Percentiles rank a stretch among this genome's conserved stretches.
Conservation (phyloP, 73 alveolate species). For the Loxodes magnus region DNA sequence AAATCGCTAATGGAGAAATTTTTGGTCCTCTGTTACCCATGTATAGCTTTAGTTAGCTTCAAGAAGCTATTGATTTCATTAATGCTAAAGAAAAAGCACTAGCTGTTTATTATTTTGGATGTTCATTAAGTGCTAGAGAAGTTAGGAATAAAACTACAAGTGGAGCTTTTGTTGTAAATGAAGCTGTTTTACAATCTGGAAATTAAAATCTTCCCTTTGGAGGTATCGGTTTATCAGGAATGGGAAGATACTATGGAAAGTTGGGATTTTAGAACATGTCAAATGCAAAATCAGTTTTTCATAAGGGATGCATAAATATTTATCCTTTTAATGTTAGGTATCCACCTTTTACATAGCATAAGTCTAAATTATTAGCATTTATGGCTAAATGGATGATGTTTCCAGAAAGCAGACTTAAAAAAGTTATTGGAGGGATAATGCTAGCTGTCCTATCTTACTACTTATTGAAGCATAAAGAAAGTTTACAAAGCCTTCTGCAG, state of each 20-base stretch:
- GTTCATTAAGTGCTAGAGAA: constrained; percentile 35
- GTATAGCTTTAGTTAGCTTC: constrained; percentile 48
- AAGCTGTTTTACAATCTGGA: constrained; percentile 56
- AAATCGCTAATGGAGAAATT: constrained; percentile 58
- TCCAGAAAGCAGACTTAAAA: no score
- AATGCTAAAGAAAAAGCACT: constrained; percentile 78
- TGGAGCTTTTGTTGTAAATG: constrained; percentile 76
- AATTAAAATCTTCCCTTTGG: constrained; percentile 82
- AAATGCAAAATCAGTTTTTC: constrained; percentile 76
- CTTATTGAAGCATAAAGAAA: no score
- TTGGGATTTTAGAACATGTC: constrained; percentile 87
- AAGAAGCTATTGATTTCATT: constrained; percentile 57
- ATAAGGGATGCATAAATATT: constrained; percentile 48
- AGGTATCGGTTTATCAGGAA: constrained; percentile 91
- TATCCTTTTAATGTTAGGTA: constrained; percentile 48
- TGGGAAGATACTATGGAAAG: constrained; percentile 76
- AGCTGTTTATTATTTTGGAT: constrained; percentile 72
- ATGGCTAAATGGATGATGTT: no score
- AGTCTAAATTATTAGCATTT: no score
- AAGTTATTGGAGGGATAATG: no score
- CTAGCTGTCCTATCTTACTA: no score
- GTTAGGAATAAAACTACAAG: constrained; percentile 60
- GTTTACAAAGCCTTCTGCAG: no score
- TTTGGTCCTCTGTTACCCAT: constrained; percentile 85
- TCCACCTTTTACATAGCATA: constrained; percentile 85